Base-by-base conservation (phyloP, 805 yeast species). In the Starmerella stigmatis region DNA sequence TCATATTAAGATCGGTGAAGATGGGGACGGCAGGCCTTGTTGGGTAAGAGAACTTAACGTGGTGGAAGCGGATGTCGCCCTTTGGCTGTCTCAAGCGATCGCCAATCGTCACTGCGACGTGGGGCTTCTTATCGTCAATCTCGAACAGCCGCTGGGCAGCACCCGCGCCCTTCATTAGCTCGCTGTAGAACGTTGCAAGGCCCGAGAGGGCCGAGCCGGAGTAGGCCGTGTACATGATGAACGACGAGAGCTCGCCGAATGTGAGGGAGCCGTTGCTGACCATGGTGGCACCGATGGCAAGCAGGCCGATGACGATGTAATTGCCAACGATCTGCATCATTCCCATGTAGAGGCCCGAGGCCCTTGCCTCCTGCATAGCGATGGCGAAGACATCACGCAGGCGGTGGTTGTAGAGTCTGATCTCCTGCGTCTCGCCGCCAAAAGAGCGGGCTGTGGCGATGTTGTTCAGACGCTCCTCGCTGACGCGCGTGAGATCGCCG, bases 111-210 rank as follows among this genome's bases (percentile, higher is more conserved):
- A 88, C 75, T 13, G 74, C 70, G 39, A 88, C 85, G 10, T 69
- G 62, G 0, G 96, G 94, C 52, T 77, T 70, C 62, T 86, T 71
- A 49, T 83, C 92, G 48, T 81, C 76, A 41, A 89, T 68, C 60
- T 89, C 97, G 67, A 89, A 88, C 21, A 89, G 75, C 48, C 97
- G 70, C 41, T 86, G 80, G 0, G 96, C 92, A 0, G 97, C 96
- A 41, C 97, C 97, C 7, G 88, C 83, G 45, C 96, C 97, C 66
- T 89, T 89, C 96, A 89, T 89, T 47, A 89, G 67, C 62, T 89
- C 97, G 2, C 94, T 78, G 60, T 88, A 89, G 60, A 89, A 89
- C 57, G 82, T 83, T 0, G 95, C 89, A 16, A 89, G 61, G 0
- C 96, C 95, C 63, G 83, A 82, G 56, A 88, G 83, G 8, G 96